Percentiles rank a stretch among this genome's conserved stretches.
Conservation (phyloP, 768 basidiomycete genomes). For the Calocybe indica region DNA sequence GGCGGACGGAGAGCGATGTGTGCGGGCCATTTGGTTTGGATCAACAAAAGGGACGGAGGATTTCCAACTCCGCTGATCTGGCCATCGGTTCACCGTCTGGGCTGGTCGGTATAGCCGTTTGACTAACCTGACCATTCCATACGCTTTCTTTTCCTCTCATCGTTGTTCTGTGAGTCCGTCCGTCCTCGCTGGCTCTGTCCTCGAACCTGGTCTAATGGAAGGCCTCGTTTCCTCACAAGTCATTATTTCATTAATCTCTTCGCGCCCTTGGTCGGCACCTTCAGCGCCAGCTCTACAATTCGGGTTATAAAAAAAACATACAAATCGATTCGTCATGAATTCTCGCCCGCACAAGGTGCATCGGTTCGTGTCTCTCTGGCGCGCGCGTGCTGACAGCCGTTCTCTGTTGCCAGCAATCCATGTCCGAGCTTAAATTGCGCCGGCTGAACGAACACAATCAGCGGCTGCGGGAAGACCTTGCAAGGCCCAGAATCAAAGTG, state of each 20-base stretch:
- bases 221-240: too few species aligned
- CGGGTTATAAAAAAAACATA: conserved; percentile 13
- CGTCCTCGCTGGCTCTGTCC: background rate
- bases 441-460: conserved; percentile 92
- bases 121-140: background rate
- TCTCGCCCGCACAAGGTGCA: conserved; percentile 65
- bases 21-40: too few species aligned
- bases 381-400: too few species aligned
- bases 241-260: background rate
- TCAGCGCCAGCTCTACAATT: conserved; percentile 12
- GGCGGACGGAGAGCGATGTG: too few species aligned
- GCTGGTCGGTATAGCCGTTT: too few species aligned
- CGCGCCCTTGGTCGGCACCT: conserved; percentile 9
- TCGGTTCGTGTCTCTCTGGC: too few species aligned
- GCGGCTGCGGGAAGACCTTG: conserved; percentile 83
- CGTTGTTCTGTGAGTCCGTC: background rate
- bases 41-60: too few species aligned
- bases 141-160: conserved; percentile 1
- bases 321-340: conserved; percentile 44
- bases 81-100: too few species aligned
- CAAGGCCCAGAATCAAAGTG: conserved; percentile 82
- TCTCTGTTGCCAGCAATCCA: conserved; percentile 58
- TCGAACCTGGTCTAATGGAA: background rate
- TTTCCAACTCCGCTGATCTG: too few species aligned
- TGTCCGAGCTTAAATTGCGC: conserved; percentile 96